phyloP scores from a whole-genome alignment of 306 rosid genomes.

The Rosa lucieae region DNA sequence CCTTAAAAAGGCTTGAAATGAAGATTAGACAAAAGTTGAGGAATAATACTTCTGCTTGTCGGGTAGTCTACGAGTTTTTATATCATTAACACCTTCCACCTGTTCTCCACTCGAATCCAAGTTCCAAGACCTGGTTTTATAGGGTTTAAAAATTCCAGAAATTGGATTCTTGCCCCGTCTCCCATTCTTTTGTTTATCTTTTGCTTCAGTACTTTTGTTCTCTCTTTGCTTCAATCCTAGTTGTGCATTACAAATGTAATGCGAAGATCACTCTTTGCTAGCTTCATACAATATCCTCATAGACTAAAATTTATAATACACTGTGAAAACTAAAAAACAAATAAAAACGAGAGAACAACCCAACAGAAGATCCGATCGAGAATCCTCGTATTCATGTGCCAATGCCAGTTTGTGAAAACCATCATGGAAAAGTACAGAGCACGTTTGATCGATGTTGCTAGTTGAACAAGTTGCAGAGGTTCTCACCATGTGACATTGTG shows the following conservation, averaged over 20 bases:
- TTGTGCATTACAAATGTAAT: background rate
- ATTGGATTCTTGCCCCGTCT: background rate
- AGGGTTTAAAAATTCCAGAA: background rate
- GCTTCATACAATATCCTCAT: too few species aligned
- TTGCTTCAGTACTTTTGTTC: background rate
- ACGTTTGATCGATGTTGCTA: background rate
- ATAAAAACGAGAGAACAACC: background rate
- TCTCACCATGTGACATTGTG: background rate
- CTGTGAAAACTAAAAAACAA: background rate
- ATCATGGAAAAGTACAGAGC: background rate
- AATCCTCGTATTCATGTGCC: background rate
- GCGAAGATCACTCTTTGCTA: too few species aligned
- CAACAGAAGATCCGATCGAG: background rate
- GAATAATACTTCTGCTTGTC: constrained; percentile 22
- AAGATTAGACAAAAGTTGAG: constrained; percentile 21
- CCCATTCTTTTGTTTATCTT: too few species aligned
- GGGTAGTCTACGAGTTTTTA: constrained; percentile 35
- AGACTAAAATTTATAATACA: background rate
- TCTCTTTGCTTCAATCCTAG: background rate
- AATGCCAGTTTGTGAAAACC: background rate
- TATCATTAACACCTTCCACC: constrained; percentile 24
- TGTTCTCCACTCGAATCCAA: constrained; percentile 37
- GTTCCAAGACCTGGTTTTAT: constrained; percentile 15
- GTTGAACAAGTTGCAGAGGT: constrained; percentile 5
- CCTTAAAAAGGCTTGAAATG: constrained; percentile 3